These are phyloP conservation scores for Warburgia ugandensis DNA, from an alignment of 164 flowering plant genomes.

Conservation along the genomic window DNA sequence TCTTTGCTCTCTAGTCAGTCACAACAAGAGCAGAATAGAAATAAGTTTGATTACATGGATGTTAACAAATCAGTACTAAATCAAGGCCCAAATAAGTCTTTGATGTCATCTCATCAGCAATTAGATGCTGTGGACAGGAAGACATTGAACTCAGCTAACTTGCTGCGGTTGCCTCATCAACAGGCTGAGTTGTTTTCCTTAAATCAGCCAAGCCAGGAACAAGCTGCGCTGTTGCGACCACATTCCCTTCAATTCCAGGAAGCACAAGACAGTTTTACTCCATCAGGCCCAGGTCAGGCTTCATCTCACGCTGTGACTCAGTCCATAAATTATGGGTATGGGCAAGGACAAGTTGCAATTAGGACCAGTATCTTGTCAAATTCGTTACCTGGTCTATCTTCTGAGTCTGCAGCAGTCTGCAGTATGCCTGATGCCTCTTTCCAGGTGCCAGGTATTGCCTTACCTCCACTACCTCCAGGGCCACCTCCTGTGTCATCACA, in stretches of 20 bases:
- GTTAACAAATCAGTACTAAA: slow-evolving; percentile 20
- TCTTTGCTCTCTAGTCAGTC: slow-evolving; percentile 22
- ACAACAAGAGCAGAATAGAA: slow-evolving; percentile 26
- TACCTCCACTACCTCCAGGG: slow-evolving; percentile 59
- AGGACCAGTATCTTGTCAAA: slow-evolving; percentile 19
- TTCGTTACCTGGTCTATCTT: slow-evolving; percentile 27
- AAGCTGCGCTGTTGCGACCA: no score
- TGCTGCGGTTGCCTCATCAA: slow-evolving; percentile 24
- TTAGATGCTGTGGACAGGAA: slow-evolving; percentile 25
- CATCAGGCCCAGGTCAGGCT: slow-evolving; percentile 11
- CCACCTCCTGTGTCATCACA: slow-evolving; percentile 43
- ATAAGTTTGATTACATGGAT: slow-evolving; percentile 32
- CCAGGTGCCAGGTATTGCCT: slow-evolving; percentile 31
- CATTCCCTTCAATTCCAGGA: no score
- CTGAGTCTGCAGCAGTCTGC: slow-evolving; percentile 23
- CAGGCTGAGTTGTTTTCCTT: slow-evolving; percentile 19
- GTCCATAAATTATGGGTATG: slow-evolving; percentile 30
- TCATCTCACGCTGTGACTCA: slow-evolving; percentile 25
- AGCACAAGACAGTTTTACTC: slow-evolving; percentile 23
- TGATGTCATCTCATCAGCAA: no score
- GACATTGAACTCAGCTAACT: slow-evolving; percentile 14
- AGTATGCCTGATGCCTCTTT: slow-evolving; percentile 28
- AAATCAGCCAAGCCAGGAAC: slow-evolving; percentile 30
- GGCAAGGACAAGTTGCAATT: slow-evolving; percentile 31
- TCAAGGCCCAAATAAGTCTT: slow-evolving; percentile 28